phyloP scores from a whole-genome alignment of 306 rosid genomes.

The Macrotyloma uniflorum region DNA sequence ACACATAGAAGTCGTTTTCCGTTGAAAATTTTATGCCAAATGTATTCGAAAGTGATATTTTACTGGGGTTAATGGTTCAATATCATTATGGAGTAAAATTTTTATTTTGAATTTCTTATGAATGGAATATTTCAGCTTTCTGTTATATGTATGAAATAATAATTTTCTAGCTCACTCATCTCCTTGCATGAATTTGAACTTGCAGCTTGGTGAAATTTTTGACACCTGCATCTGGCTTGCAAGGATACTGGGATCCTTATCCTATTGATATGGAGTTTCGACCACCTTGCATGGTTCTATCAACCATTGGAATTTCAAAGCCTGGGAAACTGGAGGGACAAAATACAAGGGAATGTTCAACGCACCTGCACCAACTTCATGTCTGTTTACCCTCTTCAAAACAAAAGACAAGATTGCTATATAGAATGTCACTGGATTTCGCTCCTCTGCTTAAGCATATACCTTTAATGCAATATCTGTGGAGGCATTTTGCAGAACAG shows the following conservation, averaged over 20 bases:
- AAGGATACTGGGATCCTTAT: slow-evolving; percentile 98
- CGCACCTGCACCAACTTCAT: slow-evolving; percentile 93
- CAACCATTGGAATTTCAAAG: slow-evolving; percentile 94
- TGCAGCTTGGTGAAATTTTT: slow-evolving; percentile 89
- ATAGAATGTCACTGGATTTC: slow-evolving; percentile 93
- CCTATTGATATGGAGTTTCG: slow-evolving; percentile 97
- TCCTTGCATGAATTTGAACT: slow-evolving; percentile 43
- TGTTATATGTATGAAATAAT: slow-evolving; percentile 20
- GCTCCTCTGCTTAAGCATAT: slow-evolving; percentile 82
- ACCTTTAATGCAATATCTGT: slow-evolving; percentile 76
- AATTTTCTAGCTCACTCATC: slow-evolving; percentile 18
- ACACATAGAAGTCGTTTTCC: neutral
- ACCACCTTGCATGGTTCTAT: slow-evolving; percentile 95
- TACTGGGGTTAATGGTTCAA: neutral
- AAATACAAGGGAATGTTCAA: slow-evolving; percentile 67
- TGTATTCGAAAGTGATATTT: neutral
- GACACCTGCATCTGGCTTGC: slow-evolving; percentile 87
- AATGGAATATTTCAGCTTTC: neutral
- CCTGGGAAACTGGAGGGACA: slow-evolving; percentile 93
- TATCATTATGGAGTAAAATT: neutral
- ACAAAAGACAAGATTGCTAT: slow-evolving; percentile 77
- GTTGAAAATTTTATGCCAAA: neutral
- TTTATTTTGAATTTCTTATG: neutral
- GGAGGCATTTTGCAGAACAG: slow-evolving; percentile 94
- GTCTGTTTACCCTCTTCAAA: slow-evolving; percentile 91